phyloP scores from a whole-genome alignment of 1,284 basidiomycete genomes.

The Puccinia triticina region DNA sequence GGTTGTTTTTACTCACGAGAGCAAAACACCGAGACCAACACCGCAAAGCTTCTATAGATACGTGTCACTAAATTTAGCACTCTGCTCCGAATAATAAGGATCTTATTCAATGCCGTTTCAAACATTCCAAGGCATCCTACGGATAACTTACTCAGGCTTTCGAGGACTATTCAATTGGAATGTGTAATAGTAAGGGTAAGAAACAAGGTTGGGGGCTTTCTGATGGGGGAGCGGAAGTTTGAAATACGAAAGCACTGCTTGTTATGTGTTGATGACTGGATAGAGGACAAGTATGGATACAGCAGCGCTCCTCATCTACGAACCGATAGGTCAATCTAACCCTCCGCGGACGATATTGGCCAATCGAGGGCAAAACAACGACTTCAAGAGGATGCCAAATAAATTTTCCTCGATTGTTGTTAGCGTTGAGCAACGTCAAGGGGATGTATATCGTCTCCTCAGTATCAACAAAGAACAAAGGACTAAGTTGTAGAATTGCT shows the following conservation, averaged over 20 bases:
- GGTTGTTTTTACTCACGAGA: too few species aligned
- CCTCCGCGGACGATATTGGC: slow-evolving; percentile 1
- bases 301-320: not conserved
- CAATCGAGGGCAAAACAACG: not conserved
- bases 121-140: not conserved
- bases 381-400: not conserved
- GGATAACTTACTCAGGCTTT: not conserved
- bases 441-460: not conserved
- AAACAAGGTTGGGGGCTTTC: not conserved
- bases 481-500: not conserved
- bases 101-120: not conserved
- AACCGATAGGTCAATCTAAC: not conserved
- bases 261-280: not conserved
- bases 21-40: too few species aligned
- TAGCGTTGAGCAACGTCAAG: not conserved
- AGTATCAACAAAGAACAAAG: not conserved
- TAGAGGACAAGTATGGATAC: not conserved
- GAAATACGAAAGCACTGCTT: not conserved
- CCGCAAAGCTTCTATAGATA: too few species aligned
- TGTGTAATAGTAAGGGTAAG: not conserved
- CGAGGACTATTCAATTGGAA: not conserved
- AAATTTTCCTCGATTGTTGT: not conserved
- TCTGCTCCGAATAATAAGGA: not conserved
- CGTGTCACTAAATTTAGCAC: not conserved
- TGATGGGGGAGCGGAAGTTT: not conserved